Evolutionary conservation across 2,329 filamentous ascomycete genomes (phyloP).

Genomic region (Cercospora citrullina): DNA sequence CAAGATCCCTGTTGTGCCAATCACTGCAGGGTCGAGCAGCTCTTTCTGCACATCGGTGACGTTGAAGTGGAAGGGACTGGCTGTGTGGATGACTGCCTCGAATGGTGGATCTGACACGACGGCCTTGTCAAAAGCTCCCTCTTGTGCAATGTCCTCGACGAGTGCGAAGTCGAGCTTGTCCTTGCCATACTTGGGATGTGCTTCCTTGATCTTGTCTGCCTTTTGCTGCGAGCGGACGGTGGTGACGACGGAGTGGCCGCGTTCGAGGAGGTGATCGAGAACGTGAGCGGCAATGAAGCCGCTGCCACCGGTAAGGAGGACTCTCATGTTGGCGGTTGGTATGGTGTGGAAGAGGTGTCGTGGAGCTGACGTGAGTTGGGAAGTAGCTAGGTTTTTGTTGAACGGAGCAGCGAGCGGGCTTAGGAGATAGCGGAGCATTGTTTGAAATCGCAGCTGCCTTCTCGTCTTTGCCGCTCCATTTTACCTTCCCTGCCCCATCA

Average conservation of each 20-base stretch:
- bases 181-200: conserved; percentile 53
- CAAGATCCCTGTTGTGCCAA: conserved; percentile 63
- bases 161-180: conserved; percentile 64
- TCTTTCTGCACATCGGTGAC: conserved; percentile 66
- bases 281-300: conserved; percentile 68
- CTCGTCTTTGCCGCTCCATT: neutral
- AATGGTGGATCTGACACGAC: conserved; percentile 65
- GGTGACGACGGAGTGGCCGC: conserved; percentile 61
- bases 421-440: conserved; percentile 19
- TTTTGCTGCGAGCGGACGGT: conserved; percentile 64
- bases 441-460: neutral
- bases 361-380: neutral
- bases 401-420: conserved; percentile 6
- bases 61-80: conserved; percentile 72
- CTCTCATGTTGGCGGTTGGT: conserved; percentile 20
- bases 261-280: conserved; percentile 58
- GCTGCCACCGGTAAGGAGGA: conserved; percentile 52
- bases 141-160: conserved; percentile 70
- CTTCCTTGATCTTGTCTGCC: conserved; percentile 59
- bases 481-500: neutral
- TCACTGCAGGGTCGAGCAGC: conserved; percentile 61
- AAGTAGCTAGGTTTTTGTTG: neutral
- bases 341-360: conserved; percentile 8
- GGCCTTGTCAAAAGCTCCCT: conserved; percentile 65
- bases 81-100: conserved; percentile 72